Percentiles rank a stretch among this genome's conserved stretches.
Conservation (phyloP, 495 filamentous ascomycete species). For the Penicilliopsis zonata region DNA sequence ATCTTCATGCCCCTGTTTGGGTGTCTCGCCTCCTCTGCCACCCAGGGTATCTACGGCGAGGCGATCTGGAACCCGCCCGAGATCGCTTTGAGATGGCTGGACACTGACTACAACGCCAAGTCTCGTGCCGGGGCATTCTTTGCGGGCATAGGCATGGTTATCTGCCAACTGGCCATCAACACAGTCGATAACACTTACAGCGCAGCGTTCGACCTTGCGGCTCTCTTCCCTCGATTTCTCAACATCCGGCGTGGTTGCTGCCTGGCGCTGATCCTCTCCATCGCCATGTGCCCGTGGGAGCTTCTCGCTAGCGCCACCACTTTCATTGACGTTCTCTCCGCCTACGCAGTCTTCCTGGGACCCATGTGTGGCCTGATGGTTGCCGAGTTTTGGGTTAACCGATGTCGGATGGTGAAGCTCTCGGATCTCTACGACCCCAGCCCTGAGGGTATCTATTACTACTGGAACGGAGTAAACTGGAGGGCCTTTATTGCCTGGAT, state of each 20-base stretch:
- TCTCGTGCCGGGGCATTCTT: conserved; percentile 30
- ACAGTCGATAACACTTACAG: conserved; percentile 23
- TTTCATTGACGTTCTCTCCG: conserved; percentile 32
- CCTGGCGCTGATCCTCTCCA: conserved; percentile 25
- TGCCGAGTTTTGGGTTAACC: conserved; percentile 22
- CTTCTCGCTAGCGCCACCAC: conserved; percentile 29
- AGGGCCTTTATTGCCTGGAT: conserved; percentile 20
- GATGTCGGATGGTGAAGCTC: conserved; percentile 19
- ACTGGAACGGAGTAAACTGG: conserved; percentile 25
- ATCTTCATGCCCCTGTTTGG: conserved; percentile 17
- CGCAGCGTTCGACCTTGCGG: conserved; percentile 32
- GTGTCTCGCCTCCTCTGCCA: conserved; percentile 19
- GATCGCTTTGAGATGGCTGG: conserved; percentile 19
- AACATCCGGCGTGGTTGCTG: conserved; percentile 36
- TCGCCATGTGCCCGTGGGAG: conserved; percentile 34
- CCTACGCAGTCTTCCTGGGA: conserved; percentile 32
- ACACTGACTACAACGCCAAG: conserved; percentile 15
- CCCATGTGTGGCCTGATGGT: conserved; percentile 23
- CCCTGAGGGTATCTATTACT: conserved; percentile 21
- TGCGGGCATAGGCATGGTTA: conserved; percentile 22
- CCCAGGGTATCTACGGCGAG: conserved; percentile 14
- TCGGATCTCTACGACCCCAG: conserved; percentile 19
- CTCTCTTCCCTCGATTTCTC: conserved; percentile 32
- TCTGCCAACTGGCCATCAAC: conserved; percentile 15
- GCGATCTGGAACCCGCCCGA: conserved; percentile 25